These are phyloP conservation scores for Jamesozyma jinghongensis DNA, from an alignment of 805 yeast species.

Conservation along the genomic window DNA sequence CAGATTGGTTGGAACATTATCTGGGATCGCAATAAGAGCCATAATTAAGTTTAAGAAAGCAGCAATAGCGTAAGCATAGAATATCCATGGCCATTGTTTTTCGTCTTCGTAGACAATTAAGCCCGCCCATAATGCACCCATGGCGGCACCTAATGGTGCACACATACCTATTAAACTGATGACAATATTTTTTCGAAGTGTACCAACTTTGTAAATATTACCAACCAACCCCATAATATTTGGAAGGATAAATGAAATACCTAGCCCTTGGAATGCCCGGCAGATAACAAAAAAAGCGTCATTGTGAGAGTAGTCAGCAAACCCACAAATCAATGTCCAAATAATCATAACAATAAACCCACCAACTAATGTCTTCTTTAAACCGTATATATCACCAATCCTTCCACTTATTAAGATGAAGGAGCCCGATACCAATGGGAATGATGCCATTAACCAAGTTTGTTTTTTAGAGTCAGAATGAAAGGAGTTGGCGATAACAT, in stretches of 20 bases:
- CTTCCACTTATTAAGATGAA: conserved; percentile 60
- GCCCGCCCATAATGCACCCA: conserved; percentile 45
- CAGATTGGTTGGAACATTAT: conserved; percentile 19
- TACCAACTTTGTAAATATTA: conserved; percentile 34
- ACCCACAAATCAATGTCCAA: conserved; percentile 55
- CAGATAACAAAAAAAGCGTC: conserved; percentile 42
- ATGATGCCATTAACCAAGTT: conserved; percentile 63
- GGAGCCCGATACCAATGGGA: conserved; percentile 62
- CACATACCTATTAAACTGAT: conserved; percentile 50
- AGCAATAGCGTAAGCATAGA: conserved; percentile 20
- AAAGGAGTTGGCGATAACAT: conserved; percentile 28
- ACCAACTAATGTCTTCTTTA: conserved; percentile 40
- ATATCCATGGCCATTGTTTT: conserved; percentile 23
- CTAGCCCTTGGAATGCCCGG: conserved; percentile 53
- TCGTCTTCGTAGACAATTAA: conserved; percentile 25
- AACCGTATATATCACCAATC: conserved; percentile 63
- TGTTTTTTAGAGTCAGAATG: conserved; percentile 29
- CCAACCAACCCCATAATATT: conserved; percentile 50
- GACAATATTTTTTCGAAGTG: conserved; percentile 39
- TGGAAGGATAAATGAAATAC: conserved; percentile 49
- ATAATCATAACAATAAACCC: conserved; percentile 49
- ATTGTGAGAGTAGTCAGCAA: conserved; percentile 42
- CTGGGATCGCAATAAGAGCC: conserved; percentile 23
- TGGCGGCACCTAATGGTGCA: conserved; percentile 54
- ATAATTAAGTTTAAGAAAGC: conserved; percentile 11